Percentiles rank a stretch among this genome's conserved stretches.
phyloP scores from a whole-genome alignment of 768 basidiomycete genomes.

The Lyophyllum atratum region DNA sequence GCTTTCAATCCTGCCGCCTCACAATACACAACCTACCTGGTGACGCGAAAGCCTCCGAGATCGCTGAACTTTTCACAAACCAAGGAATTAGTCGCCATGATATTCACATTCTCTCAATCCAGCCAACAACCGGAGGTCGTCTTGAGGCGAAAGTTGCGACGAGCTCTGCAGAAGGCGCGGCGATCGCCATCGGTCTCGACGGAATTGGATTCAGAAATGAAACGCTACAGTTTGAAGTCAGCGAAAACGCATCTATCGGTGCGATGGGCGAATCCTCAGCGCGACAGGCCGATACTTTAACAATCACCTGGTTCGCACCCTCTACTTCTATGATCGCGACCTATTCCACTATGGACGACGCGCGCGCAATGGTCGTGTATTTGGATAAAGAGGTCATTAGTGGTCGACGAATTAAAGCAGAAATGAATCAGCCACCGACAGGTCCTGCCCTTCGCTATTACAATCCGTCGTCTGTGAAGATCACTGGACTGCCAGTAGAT shows the following conservation, averaged over 20 bases:
- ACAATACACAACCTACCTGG: slow-evolving; percentile 46
- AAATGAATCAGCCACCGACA: slow-evolving; percentile 41
- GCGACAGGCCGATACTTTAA: slow-evolving; percentile 39
- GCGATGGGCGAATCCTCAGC: slow-evolving; percentile 41
- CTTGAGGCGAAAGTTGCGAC: slow-evolving; percentile 46
- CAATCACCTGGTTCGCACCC: slow-evolving; percentile 53
- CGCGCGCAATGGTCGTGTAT: slow-evolving; percentile 32
- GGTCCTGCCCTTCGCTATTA: slow-evolving; percentile 27
- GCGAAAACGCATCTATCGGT: slow-evolving; percentile 36
- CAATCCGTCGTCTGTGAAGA: slow-evolving; percentile 38
- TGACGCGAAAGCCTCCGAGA: slow-evolving; percentile 38
- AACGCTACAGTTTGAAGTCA: slow-evolving; percentile 41
- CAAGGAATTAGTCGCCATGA: slow-evolving; percentile 40
- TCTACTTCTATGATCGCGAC: slow-evolving; percentile 46
- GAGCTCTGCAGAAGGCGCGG: slow-evolving; percentile 39
- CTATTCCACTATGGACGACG: slow-evolving; percentile 35
- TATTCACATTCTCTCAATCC: slow-evolving; percentile 36
- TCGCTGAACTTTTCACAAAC: slow-evolving; percentile 42
- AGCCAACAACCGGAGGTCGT: slow-evolving; percentile 24
- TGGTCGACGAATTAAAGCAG: slow-evolving; percentile 49
- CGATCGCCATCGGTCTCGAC: slow-evolving; percentile 45
- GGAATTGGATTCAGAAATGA: slow-evolving; percentile 49
- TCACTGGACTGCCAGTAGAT: slow-evolving; percentile 40
- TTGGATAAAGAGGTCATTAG: slow-evolving; percentile 37
- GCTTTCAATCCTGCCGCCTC: slow-evolving; percentile 54